Percentiles rank a stretch among this genome's conserved stretches.
Conservation (phyloP, 257 asterid species). For the Avicennia marina region DNA sequence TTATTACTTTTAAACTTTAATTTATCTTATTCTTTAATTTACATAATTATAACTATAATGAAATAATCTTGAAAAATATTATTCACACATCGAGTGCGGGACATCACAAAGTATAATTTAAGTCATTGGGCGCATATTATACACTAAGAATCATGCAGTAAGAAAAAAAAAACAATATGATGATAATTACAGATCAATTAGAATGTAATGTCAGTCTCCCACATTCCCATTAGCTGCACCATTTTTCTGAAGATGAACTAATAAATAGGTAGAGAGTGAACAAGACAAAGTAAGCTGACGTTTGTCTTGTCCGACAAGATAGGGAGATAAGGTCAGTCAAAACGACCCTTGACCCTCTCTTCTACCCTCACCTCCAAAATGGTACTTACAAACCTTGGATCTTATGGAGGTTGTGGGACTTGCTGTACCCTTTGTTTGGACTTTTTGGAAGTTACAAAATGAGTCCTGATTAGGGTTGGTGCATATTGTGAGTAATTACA, state of each 20-base stretch:
- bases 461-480: too few relatives aligned
- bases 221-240: not conserved
- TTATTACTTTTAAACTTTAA: too few relatives aligned
- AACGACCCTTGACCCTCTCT: not conserved
- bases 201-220: constrained; percentile 14
- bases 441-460: too few relatives aligned
- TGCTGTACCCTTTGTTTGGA: too few relatives aligned
- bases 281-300: constrained; percentile 4
- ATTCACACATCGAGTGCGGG: too few relatives aligned
- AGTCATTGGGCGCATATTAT: too few relatives aligned
- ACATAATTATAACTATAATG: too few relatives aligned
- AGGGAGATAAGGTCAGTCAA: constrained; percentile 33
- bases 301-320: constrained; percentile 35
- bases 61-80: too few relatives aligned
- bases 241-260: not conserved
- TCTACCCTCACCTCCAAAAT: not conserved
- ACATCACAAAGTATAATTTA: too few relatives aligned
- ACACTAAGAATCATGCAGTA: not conserved
- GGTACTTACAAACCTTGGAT: not conserved
- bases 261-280: constrained; percentile 5
- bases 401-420: too few relatives aligned
- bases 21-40: too few relatives aligned
- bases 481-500: too few relatives aligned
- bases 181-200: constrained; percentile 6
- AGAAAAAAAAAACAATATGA: not conserved